A percentile compares a stretch with the other conserved stretches of the same genome.
Evolutionary conservation across 78 protist genomes (phyloP).

Genomic region (Dictyostelium discoideum): dicty_2.7 NC_007091.3:52501-53000

Average conservation of each 20-base stretch:
- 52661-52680: background rate
- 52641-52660: background rate
- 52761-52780: conserved; percentile 9
- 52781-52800: background rate
- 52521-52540: too few species aligned
- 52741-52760: conserved; percentile 5
- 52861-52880: background rate
- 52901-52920: background rate
- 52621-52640: background rate
- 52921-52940: too few species aligned
- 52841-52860: background rate
- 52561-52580: background rate
- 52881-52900: conserved; percentile 23
- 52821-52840: background rate
- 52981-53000: too few species aligned
- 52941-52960: too few species aligned
- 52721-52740: conserved; percentile 6
- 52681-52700: background rate
- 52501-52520: too few species aligned
- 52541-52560: background rate
- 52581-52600: background rate
- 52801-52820: conserved; percentile 24
- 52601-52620: background rate
- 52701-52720: background rate
- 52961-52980: too few species aligned